Conservation (phyloP, 805 yeast genomes). For the Blastobotrys robertii region DNA sequence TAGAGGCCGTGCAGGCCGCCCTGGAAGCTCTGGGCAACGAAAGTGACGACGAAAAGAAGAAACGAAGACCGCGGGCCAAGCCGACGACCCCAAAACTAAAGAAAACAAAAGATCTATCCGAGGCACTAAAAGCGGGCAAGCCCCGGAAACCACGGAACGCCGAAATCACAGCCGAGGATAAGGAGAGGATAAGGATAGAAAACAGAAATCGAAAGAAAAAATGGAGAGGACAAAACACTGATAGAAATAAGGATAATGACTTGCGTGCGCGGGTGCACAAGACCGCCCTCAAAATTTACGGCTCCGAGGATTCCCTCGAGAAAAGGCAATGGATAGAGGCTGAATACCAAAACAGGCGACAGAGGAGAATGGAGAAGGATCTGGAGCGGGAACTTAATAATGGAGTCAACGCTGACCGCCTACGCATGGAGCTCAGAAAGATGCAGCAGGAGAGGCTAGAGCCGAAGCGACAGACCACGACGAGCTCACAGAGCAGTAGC, state of each 20-base stretch:
- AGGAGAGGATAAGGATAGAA: slow-evolving; percentile 51
- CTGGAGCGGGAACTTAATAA: slow-evolving; percentile 3
- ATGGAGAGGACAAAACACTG: slow-evolving; percentile 75
- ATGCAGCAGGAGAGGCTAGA: neutral
- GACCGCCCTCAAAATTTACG: slow-evolving; percentile 60
- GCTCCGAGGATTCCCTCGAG: slow-evolving; percentile 47
- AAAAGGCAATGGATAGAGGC: slow-evolving; percentile 58
- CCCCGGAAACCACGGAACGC: neutral
- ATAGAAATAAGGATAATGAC: slow-evolving; percentile 82
- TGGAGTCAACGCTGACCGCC: slow-evolving; percentile 3
- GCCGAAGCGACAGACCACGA: neutral
- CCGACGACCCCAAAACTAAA: neutral
- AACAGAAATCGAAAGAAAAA: slow-evolving; percentile 71
- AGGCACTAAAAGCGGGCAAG: neutral
- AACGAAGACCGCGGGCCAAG: neutral
- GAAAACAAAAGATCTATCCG: neutral
- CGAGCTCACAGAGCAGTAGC: slow-evolving; percentile 10
- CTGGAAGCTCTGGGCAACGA: slow-evolving; percentile 14
- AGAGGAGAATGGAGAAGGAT: slow-evolving; percentile 42
- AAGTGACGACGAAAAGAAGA: slow-evolving; percentile 6
- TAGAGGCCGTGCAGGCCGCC: slow-evolving; percentile 21
- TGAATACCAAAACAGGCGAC: slow-evolving; percentile 60
- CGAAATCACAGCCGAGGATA: slow-evolving; percentile 27
- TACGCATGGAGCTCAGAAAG: neutral
- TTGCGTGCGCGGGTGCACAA: slow-evolving; percentile 66